Evolutionary conservation across 192 early-diverging fungal species (phyloP), one percentile per base, ranked within the genome.

Genomic region (Coemansia sp.): DNA sequence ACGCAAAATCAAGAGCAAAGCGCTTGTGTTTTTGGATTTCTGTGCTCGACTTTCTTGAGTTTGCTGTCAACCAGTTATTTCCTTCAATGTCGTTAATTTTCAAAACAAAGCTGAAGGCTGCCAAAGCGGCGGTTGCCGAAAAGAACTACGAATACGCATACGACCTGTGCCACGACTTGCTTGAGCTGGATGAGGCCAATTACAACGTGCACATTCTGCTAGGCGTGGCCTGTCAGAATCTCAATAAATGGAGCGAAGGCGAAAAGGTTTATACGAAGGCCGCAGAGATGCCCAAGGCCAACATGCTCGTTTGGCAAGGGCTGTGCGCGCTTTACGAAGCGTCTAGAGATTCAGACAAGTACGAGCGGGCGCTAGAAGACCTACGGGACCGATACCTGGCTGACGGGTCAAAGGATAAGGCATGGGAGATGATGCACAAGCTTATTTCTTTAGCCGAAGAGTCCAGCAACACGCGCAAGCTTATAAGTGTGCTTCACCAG

Each of bases 221-320:
- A n/a, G 91, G 89, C 23, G 74, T 91, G 5, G 82, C 89, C 0
- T 81, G 89, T 52, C 83, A 89, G 48, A 84, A 89, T 59, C 43
- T 90, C 15, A 75, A 81, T 4, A 73, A 86, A 49, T 75, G 77
- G 63, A 68, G 66, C 23, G 88, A 90, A 22, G 84, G 86, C 38
- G 85, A 87, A 59, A 50, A 66, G 11, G 69, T 81, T 11, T 92
- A 91, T 54, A 63, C 74, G 42, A 76, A 64, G 40, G 90, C 91
- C 1, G 85, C 89, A 60, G 73, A 75, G 23, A 69, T 85, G 63
- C 84, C 81, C 58, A 67, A 74, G 34, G 83, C 86, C 0, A 82
- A 85, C 32, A 60, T 76, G 0, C 78, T 92, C 8, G 91, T 89
- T 10, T 90, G 88, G 80, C 87, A 92, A 75, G 89, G 89, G 17